Percentiles rank a stretch among this genome's conserved stretches.
Conservation (phyloP, 2,329 filamentous ascomycete genomes). For the Fragosphaeria purpurea region DNA sequence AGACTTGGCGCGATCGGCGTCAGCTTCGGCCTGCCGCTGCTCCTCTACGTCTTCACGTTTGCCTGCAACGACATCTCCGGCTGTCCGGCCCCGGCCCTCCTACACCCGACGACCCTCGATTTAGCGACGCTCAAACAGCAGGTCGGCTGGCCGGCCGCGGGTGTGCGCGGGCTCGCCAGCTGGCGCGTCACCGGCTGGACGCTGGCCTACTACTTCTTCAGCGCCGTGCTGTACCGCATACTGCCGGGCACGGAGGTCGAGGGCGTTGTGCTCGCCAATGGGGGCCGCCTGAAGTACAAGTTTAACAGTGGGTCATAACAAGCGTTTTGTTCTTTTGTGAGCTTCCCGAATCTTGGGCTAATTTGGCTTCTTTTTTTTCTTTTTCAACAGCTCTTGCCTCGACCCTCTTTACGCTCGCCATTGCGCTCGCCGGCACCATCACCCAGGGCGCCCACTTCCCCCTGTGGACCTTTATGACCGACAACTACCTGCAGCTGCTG, state of each 20-base stretch:
- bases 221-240: conserved; percentile 61
- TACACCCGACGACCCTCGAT: conserved; percentile 61
- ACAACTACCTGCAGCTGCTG: conserved; percentile 80
- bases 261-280: conserved; percentile 59
- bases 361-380: background rate
- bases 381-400: conserved; percentile 56
- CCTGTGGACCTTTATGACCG: conserved; percentile 86
- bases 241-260: conserved; percentile 64
- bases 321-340: background rate
- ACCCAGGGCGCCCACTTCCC: conserved; percentile 71
- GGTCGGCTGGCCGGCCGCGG: conserved; percentile 68
- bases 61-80: conserved; percentile 88
- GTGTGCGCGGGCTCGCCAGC: conserved; percentile 60
- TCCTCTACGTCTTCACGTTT: conserved; percentile 72
- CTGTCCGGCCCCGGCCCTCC: conserved; percentile 74
- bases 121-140: conserved; percentile 66
- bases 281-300: conserved; percentile 70
- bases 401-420: conserved; percentile 61
- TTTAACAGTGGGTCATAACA: conserved; percentile 52
- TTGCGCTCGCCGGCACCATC: conserved; percentile 63
- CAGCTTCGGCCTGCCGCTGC: conserved; percentile 67
- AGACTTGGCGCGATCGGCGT: conserved; percentile 70
- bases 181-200: conserved; percentile 59
- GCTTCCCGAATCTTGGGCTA: no score
- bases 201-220: conserved; percentile 68